Base-by-base conservation (phyloP, 805 yeast genomes). In the Kodamaea fukazawae region DNA sequence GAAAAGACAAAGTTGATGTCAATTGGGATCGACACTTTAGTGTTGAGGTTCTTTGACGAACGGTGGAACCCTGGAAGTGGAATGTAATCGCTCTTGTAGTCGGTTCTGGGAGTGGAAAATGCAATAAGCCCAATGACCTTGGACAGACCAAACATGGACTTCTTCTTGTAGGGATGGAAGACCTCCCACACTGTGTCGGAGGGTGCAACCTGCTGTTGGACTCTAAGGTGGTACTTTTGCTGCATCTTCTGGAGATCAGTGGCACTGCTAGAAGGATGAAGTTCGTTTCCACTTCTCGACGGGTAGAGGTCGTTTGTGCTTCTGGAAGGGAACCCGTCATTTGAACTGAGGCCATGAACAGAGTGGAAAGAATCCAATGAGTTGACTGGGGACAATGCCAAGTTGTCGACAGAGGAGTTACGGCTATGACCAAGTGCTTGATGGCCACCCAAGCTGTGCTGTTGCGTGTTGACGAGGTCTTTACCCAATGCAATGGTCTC, bases 121-220 rank as follows among this genome's bases (percentile, higher is more conserved):
- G 64, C 58, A n/a, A 54, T 33, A n/a, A 64, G 43, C 2, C 72
- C 72, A 18, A 57, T 47, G 4, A 53, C 46, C 43, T 65, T 66
- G 12, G 61, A 44, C 2, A 51, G 29, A 1, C 70, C 67, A 29
- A 66, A 44, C 5, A 63, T 34, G 2, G 57, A 44, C 38, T 57
- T 60, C 43, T 58, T 62, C 40, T 53, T 54, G 30, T 58, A 51
- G 0, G 67, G 65, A n/a, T 54, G 38, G 20, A 60, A 51, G 9
- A 63, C 57, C 41, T 61, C 69, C 44, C 62, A 59, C 7, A 45
- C 32, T 8, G 40, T 41, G 2, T 46, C 49, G 32, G 34, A 47
- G 29, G 23, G 27, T 4, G 9, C 29, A 11, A 32, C 23, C 2
- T 33, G 25, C 22, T 41, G 40, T 12, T n/a, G 27, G 13, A 22